phyloP scores from a whole-genome alignment of 495 filamentous ascomycete species.

The Hyaloscypha hepaticicola region DNA sequence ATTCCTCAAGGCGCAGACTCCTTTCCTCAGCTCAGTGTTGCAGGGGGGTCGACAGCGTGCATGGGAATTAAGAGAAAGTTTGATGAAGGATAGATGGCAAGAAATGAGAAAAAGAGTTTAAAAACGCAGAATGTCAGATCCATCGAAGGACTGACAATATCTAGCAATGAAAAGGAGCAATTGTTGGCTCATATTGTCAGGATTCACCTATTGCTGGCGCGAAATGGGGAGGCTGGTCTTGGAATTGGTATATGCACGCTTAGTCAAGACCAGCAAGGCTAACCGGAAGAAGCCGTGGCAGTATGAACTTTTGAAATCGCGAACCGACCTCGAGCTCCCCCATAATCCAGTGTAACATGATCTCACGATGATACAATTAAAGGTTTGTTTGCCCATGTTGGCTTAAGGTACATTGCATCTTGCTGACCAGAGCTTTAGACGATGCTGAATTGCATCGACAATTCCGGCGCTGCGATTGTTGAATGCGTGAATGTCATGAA shows the following conservation, averaged over 20 bases:
- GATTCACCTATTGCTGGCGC: neutral
- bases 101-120: neutral
- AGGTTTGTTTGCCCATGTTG: conserved; percentile 53
- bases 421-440: conserved; percentile 56
- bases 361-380: conserved; percentile 93
- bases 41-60: conserved; percentile 12
- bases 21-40: conserved; percentile 22
- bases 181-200: neutral
- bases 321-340: neutral
- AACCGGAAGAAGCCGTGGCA: neutral
- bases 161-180: neutral
- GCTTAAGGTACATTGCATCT: neutral
- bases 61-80: conserved; percentile 4
- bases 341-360: conserved; percentile 20
- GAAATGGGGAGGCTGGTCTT: neutral
- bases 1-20: conserved; percentile 5
- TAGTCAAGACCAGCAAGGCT: neutral
- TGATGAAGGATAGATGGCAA: neutral
- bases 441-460: conserved; percentile 99
- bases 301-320: conserved; percentile 8
- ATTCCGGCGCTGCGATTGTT: conserved; percentile 96
- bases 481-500: conserved; percentile 92
- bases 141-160: conserved; percentile 26
- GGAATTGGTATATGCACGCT: neutral
- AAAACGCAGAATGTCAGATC: conserved; percentile 17